A percentile compares a stretch with the other conserved stretches of the same genome.
These are phyloP conservation scores for Dillenia turbinata DNA, from an alignment of 164 flowering plant genomes.

Conservation along the genomic window DNA sequence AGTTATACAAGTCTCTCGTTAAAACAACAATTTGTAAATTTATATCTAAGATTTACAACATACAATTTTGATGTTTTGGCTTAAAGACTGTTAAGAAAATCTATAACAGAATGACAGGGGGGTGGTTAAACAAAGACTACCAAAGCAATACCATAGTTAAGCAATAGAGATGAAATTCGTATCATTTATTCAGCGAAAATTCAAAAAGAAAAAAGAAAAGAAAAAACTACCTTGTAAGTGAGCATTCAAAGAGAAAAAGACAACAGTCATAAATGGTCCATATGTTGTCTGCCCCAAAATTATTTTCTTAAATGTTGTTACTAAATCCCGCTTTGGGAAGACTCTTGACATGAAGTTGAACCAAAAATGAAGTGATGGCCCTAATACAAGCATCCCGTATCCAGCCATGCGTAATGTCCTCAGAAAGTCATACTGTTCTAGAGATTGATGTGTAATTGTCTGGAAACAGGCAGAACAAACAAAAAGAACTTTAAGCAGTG, in stretches of 20 bases:
- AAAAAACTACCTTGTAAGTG: slow-evolving; percentile 56
- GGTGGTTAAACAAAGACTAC: too few relatives aligned
- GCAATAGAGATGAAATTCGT: too few relatives aligned
- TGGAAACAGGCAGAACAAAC: slow-evolving; percentile 23
- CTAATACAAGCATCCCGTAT: slow-evolving; percentile 72
- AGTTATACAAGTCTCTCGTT: too few relatives aligned
- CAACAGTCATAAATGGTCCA: slow-evolving; percentile 68
- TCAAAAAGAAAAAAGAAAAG: not conserved
- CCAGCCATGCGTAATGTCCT: slow-evolving; percentile 85
- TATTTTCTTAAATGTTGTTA: slow-evolving; percentile 76
- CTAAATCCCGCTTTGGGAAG: slow-evolving; percentile 63
- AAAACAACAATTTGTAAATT: too few relatives aligned
- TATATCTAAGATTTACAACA: too few relatives aligned
- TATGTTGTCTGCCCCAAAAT: slow-evolving; percentile 65
- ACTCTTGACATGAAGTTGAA: slow-evolving; percentile 75
- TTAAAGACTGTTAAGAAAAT: too few relatives aligned
- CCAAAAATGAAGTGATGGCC: slow-evolving; percentile 88
- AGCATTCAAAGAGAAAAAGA: slow-evolving; percentile 84
- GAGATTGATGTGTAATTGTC: slow-evolving; percentile 40
- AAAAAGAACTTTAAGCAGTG: not conserved
- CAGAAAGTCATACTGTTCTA: slow-evolving; percentile 52
- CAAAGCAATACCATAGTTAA: too few relatives aligned
- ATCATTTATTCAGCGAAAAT: too few relatives aligned
- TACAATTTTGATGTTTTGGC: too few relatives aligned
- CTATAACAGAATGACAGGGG: too few relatives aligned